Base-by-base conservation (phyloP, 805 yeast species). In the Ogataea naganishii region DNA sequence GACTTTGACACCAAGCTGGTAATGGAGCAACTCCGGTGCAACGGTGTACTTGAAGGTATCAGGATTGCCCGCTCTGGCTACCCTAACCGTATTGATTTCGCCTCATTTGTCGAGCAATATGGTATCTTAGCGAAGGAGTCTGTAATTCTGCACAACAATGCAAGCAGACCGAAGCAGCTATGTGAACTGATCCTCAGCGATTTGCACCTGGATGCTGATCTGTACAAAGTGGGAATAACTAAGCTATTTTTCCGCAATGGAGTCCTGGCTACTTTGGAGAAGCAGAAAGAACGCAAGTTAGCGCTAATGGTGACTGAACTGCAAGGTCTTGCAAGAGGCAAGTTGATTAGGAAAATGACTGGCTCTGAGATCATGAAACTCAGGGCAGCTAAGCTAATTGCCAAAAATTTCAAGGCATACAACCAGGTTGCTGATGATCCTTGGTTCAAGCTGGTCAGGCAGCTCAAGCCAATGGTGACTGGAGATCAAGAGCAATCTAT, bases 21-120 rank as follows among this genome's bases (percentile, higher is more conserved):
- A 6, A 60, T 92, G 26, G 89, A 82, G 30, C 99, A 92, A 57
- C 64, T 92, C 38, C 67, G 96, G 39, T 92, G 97, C 49, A 92
- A 92, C 49, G 99, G 99, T 69, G 99, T 92, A 11, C 60, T 92
- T 30, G 99, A 92, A 63, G 99, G 99, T 37, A 92, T 92, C 18
- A 70, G 98, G 54, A 92, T 92, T 36, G 95, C 97, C 0, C 71
- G 99, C 40, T 85, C 95, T 7, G 99, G 99, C 2, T 92, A 80
- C 53, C 99, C 99, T 5, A 92, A 92, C 54, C 72, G 96, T 40
- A 74, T 89, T 49, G 72, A 77, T 18, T 89, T 88, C 53, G 72
- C 76, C 26, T 89, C 84, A 27, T 92, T 92, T 57, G 72, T 69
- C 30, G 66, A 62, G 22, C 67, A 95, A 31, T 92, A 92, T 51